Conservation (phyloP, 164 flowering plant genomes). For the Echeveria elegans region DNA sequence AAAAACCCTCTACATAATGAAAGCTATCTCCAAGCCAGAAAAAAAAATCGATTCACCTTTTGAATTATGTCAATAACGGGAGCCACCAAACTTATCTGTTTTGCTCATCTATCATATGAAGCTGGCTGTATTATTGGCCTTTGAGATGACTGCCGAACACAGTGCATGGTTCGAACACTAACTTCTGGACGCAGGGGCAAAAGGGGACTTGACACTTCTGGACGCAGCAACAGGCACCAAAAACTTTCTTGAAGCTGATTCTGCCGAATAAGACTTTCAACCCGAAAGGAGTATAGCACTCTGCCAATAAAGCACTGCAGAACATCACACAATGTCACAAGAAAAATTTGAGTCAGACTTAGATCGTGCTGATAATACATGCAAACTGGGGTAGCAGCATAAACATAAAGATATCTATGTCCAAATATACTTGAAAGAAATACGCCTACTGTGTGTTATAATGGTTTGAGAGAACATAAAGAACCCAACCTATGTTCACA, state of each 20-base stretch:
- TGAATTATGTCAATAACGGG: background rate
- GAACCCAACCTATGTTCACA: background rate
- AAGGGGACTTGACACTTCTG: constrained; percentile 45
- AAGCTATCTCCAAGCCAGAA: background rate
- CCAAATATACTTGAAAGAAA: background rate
- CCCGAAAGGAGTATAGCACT: constrained; percentile 27
- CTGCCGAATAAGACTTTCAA: constrained; percentile 80
- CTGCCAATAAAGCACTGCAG: no score
- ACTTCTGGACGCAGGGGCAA: constrained; percentile 34
- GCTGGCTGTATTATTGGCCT: background rate
- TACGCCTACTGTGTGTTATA: background rate
- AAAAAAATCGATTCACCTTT: background rate
- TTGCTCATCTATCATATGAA: background rate
- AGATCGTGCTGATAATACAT: background rate
- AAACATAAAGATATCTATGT: background rate
- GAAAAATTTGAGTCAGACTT: no score
- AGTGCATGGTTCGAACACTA: background rate
- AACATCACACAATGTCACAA: background rate
- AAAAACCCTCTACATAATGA: background rate
- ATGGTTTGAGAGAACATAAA: no score
- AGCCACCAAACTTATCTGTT: background rate
- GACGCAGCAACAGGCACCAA: constrained; percentile 61
- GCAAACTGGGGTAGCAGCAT: background rate
- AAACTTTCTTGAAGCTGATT: constrained; percentile 65
- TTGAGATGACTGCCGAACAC: background rate